Evolutionary conservation across 768 basidiomycete genomes (phyloP), one percentile per base, ranked within the genome.

Genomic region (Russula sp.): DNA sequence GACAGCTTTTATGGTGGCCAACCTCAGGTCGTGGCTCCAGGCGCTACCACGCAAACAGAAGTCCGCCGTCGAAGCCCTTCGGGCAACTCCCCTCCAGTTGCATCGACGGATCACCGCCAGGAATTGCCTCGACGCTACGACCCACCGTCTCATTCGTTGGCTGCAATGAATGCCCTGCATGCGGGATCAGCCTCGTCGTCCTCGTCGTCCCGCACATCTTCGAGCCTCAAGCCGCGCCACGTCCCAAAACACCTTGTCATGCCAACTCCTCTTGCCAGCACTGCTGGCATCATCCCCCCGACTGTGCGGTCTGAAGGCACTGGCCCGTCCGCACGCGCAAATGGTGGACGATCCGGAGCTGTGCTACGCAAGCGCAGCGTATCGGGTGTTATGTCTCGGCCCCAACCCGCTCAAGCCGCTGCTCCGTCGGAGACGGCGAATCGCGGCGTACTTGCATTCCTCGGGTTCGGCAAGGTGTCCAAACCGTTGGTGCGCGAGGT

Each of bases 191-290:
- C 42, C 40, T 39, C 51, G 32, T 61, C 64, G 6, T 27, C 57
- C 14, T 66, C 67, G 11, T 60, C 66, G 0, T 55, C 45, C 18
- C 60, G 49, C 16, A 45, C 55, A 35, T 57, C 57, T 37, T 61
- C 61, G 18, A 59, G 31, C 40, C 69, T 70, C 20, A 56, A 61
- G 14, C 72, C 73, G 27, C 66, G 68, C 5, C 75, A 84, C 71
- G 68, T 84, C 48, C 88, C 88, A 4, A 86, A 82, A 71, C 81
- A 77, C 52, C 82, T 90, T 32, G 83, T 89, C 48, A 90, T 90
- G 88, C 88, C 88, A 51, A 73, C 84, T 3, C 88, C 85, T 16
- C 77, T 90, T 40, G 59, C 68, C 61, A 40, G 57, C 55, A 11
- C 64, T 39, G 13, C 57, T 44, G 42, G 62, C 61, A 31, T 52